These are phyloP conservation scores for Irpex sp. DNA, from an alignment of 1,284 basidiomycete species.

Conservation along the genomic window DNA sequence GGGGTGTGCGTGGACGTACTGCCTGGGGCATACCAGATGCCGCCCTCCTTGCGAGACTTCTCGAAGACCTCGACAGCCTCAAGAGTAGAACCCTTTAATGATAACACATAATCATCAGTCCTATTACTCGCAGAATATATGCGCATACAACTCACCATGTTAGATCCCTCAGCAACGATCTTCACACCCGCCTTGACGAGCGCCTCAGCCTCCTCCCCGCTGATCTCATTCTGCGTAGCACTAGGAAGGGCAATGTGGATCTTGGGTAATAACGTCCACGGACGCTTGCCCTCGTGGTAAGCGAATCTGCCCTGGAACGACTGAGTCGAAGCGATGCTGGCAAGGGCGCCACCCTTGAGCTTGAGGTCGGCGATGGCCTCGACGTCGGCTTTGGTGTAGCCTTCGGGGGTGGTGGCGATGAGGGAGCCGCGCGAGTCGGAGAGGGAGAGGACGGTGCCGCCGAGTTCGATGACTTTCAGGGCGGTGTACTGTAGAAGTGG, in stretches of 20 bases:
- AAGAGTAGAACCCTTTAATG: slow-evolving; percentile 49
- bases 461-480: slow-evolving; percentile 78
- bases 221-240: slow-evolving; percentile 82
- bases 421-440: slow-evolving; percentile 78
- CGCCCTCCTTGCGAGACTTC: slow-evolving; percentile 49
- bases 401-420: slow-evolving; percentile 47
- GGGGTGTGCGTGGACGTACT: slow-evolving; percentile 34
- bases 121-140: not conserved
- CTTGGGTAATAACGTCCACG: slow-evolving; percentile 69
- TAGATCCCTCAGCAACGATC: slow-evolving; percentile 78
- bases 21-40: slow-evolving; percentile 70
- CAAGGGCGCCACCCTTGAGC: slow-evolving; percentile 48
- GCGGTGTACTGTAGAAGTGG: slow-evolving; percentile 59
- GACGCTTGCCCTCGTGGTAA: slow-evolving; percentile 61
- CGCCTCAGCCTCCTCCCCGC: slow-evolving; percentile 66
- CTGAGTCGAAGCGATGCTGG: slow-evolving; percentile 27
- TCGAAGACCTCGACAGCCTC: slow-evolving; percentile 78
- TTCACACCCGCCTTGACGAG: slow-evolving; percentile 68
- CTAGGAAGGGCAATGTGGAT: slow-evolving; percentile 75
- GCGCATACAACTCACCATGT: slow-evolving; percentile 40
- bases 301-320: slow-evolving; percentile 41
- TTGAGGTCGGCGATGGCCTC: slow-evolving; percentile 59
- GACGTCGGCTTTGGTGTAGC: slow-evolving; percentile 60
- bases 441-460: slow-evolving; percentile 71
- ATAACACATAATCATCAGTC: not conserved